Evolutionary conservation across 2,329 filamentous ascomycete species (phyloP), one percentile per base, ranked within the genome.

Genomic region (Microsporum ferrugineum): DNA sequence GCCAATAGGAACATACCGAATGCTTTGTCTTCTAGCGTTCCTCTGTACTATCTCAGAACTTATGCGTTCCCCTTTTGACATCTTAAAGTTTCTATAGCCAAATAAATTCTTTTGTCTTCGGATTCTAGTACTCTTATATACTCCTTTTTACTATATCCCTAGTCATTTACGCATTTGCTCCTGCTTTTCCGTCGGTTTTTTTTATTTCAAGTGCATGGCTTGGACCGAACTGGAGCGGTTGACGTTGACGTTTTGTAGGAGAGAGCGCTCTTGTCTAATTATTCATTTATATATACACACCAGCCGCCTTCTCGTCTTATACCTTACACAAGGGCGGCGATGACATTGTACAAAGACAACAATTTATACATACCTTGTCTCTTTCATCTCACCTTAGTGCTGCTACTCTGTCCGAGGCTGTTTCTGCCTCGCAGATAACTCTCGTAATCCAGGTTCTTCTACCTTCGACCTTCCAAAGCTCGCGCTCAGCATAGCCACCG

Each of bases 401-500:
- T 23, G 17, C 51, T 55, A 55, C 31, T 55, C 33, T 8, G 51
- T 7, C 6, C 33, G 31, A 29, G 45, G 31, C 33, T 17, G 10
- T 68, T 69, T 33, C 60, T 70, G 12, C 63, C 71, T 43, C 57
- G 68, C 55, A 66, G 65, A 59, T 68, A 67, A 2, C 45, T 51
- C 45, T 12, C 27, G 45, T 29, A 51, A 33, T 12, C 45, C 45
- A 14, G 23, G 45, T 64, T 68, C 53, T 10, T 72, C 23, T 51
- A 63, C 45, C 8, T 10, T 41, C 38, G 17, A n/a, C 47, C 58
- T 47, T 29, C 71, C 60, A 27, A 72, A 63, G 6, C 68, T 71
- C 27, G 69, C 67, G 60, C 73, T 63, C 8, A 64, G 65, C 8
- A 68, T 68, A 5, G 72, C 70, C 14, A 69, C 62, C 3, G 71